Base-by-base conservation (phyloP, 73 alveolate species). In the Paramecium sexaurelia region DNA sequence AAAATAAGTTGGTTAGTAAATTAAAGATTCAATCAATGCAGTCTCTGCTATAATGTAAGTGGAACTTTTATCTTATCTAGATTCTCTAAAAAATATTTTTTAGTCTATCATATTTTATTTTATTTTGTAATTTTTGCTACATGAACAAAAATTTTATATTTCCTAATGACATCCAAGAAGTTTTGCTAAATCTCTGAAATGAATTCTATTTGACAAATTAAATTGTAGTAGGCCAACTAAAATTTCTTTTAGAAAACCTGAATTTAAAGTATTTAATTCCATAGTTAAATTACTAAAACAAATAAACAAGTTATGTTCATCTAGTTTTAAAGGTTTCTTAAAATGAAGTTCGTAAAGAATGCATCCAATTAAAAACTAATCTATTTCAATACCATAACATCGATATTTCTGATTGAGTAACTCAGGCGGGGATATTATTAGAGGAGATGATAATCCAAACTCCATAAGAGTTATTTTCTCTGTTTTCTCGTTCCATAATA, bases 341-440 rank as follows among this genome's bases (percentile, higher is more conserved):
- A 22, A 61, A 32, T 61, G 26, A 3, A 61, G 5, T 26, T 32
- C 13, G 9, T 61, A 32, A 11, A 61, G 43, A 10, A 26, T 2
- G 11, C 83, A 29, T 6, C 83, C 83, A 1, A 61, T 5, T 6
- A 61, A 19, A 27, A 61, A 61, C 2, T 1, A 61, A 61, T 61
- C 83, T 11, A 61, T 61, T 61, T 61, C 83, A 61, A 61, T 61
- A 26, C 83, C 83, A 61, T 61, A 61, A 24, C 83, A 61, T 29
- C 83, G 7, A 13, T 61, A 61, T 29, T 61, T 26, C n/a, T 61
- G 20, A 61, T 61, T 61, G 13, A 61, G 43, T 29, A 61, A 61
- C 26, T 61, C 83, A 0, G 83, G 83, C 1, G 83, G 83, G 19
- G 6, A 11, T 0, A 29, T 29, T 61, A 32, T 26, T 61, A 61